Evolutionary conservation across 805 yeast species (phyloP), one percentile per base, ranked within the genome.

Genomic region (Candida cerambycidarum): DNA sequence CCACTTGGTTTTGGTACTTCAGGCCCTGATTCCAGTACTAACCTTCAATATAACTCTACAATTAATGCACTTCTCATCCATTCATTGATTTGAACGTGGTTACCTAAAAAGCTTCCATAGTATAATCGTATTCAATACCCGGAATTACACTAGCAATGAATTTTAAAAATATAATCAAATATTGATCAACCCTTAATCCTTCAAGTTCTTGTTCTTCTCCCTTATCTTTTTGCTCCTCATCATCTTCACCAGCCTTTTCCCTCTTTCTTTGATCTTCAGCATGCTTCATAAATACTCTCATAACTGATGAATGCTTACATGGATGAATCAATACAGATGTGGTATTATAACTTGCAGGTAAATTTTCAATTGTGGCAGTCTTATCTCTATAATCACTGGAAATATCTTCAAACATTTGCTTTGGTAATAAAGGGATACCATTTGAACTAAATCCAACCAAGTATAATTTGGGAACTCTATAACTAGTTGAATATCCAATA

Each of bases 71-170:
- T n/a, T n/a, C n/a, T n/a, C n/a, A n/a, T n/a, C n/a, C n/a, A n/a
- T n/a, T n/a, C n/a, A n/a, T n/a, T n/a, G n/a, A n/a, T n/a, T n/a
- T n/a, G n/a, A n/a, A n/a, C n/a, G 23, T 21, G 8, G 8, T 21
- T 6, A 21, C 23, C 14, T 57, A 84, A 57, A 85, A 79, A 1
- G 96, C 97, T 61, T 89, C 90, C 97, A 92, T 93, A n/a, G 99
- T 93, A 60, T 89, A 89, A 56, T 93, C 99, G 63, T 92, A 95
- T 66, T 92, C 96, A 43, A 93, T 90, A 13, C 97, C 96, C 0
- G 99, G 99, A 1, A 96, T 90, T 7, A 93, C 98, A 67, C 97
- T 88, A 7, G 97, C 86, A 37, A 93, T 92, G 58, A 93, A 93
- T 65, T 93, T 93, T 56, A 93, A 73, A 61, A 93, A 93, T 12